phyloP scores from a whole-genome alignment of 352 stramenopile species.

The Pythium dissotocum region DNA sequence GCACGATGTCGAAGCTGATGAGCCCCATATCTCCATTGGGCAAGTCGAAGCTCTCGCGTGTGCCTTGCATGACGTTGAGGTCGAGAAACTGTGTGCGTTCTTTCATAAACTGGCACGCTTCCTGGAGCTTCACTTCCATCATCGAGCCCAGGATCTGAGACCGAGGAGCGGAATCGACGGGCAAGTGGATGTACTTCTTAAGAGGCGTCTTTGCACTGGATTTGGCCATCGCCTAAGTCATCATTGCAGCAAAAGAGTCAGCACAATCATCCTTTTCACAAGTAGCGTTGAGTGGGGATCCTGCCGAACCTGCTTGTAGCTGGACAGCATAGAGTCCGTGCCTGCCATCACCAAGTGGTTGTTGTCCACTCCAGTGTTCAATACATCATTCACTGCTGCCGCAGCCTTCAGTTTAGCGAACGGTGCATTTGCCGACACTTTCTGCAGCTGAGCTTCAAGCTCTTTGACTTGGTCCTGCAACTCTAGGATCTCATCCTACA shows the following conservation, averaged over 20 bases:
- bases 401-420: background rate
- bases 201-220: constrained; percentile 3
- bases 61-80: background rate
- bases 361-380: too few relatives aligned
- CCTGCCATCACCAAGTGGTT: background rate
- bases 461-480: constrained; percentile 7
- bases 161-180: background rate
- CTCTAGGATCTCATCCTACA: constrained; percentile 9
- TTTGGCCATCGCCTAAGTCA: background rate
- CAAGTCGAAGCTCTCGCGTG: background rate
- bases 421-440: background rate
- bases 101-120: constrained; percentile 6
- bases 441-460: background rate
- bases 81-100: constrained; percentile 13
- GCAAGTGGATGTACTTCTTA: constrained; percentile 11
- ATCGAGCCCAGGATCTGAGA: background rate
- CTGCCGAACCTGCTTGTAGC: background rate
- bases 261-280: too few relatives aligned
- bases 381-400: background rate
- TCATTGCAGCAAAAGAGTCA: too few relatives aligned
- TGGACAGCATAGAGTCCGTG: background rate
- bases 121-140: background rate
- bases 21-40: constrained; percentile 12
- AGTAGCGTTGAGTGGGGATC: background rate
- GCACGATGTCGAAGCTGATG: constrained; percentile 3